A percentile compares a stretch with the other conserved stretches of the same genome.
phyloP scores from a whole-genome alignment of 768 basidiomycete species.

The Serendipita vermifera region DNA sequence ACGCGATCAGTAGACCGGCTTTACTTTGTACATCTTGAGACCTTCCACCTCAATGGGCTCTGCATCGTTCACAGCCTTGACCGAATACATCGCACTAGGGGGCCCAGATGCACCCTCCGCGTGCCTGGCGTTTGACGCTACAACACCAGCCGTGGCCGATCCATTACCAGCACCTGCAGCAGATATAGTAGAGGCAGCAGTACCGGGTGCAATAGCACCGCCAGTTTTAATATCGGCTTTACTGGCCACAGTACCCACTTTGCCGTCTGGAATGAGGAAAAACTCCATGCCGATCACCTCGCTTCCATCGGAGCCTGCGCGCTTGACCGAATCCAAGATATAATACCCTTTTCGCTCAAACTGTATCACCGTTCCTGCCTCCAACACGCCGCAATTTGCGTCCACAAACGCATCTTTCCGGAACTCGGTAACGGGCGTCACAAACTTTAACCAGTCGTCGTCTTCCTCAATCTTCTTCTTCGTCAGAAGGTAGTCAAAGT shows the following conservation, averaged over 20 bases:
- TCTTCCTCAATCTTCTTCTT: constrained; percentile 98
- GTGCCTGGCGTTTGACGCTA: too few relatives aligned
- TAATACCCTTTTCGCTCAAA: constrained; percentile 98
- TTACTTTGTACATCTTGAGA: constrained; percentile 62
- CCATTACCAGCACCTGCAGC: constrained; percentile 3
- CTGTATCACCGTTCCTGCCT: constrained; percentile 86
- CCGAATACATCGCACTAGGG: constrained; percentile 38
- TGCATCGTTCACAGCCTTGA: constrained; percentile 51
- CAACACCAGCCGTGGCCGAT: not conserved
- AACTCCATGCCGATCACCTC: constrained; percentile 46
- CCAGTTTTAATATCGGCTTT: constrained; percentile 42
- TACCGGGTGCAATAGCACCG: constrained; percentile 16
- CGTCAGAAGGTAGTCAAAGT: constrained; percentile 97
- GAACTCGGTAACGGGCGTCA: constrained; percentile 84
- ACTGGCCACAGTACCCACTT: constrained; percentile 64
- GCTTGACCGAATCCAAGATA: constrained; percentile 55
- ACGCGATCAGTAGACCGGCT: constrained; percentile 37
- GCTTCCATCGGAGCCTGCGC: constrained; percentile 35
- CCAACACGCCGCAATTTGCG: constrained; percentile 61
- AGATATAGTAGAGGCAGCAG: constrained; percentile 15
- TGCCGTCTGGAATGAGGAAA: constrained; percentile 87
- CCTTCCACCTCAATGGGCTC: constrained; percentile 28
- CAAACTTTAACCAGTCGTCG: constrained; percentile 71
- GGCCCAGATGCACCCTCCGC: constrained; percentile 30
- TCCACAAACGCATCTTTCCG: constrained; percentile 72